These are phyloP conservation scores for Ganoderma multipileum DNA, from an alignment of 1,284 basidiomycete genomes.

Conservation along the genomic window DNA sequence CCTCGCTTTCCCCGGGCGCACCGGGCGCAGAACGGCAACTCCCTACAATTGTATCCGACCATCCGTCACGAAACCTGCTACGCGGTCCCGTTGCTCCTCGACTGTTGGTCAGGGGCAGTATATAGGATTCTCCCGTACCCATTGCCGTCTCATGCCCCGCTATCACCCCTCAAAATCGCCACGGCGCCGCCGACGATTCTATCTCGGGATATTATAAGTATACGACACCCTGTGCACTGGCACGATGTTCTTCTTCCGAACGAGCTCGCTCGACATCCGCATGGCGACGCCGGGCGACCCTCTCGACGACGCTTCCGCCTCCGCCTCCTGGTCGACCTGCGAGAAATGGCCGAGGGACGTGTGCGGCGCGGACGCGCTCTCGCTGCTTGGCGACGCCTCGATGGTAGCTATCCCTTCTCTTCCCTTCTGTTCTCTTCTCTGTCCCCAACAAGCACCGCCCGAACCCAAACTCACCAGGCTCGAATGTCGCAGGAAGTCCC, in stretches of 20 bases:
- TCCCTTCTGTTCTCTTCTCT: not conserved
- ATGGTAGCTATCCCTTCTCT: not conserved
- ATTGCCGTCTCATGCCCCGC: not conserved
- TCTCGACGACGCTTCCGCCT: not conserved
- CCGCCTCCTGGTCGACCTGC: not conserved
- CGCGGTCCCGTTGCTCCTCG: not conserved
- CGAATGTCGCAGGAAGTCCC: not conserved
- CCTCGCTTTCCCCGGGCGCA: not conserved
- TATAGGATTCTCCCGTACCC: not conserved
- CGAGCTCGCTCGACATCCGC: not conserved
- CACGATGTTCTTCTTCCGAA: not conserved
- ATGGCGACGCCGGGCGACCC: not conserved
- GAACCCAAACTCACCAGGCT: not conserved
- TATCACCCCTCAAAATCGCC: not conserved
- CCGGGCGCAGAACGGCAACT: not conserved
- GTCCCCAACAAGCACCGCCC: not conserved
- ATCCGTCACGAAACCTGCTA: not conserved
- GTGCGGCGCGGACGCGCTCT: not conserved
- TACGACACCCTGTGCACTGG: not conserved
- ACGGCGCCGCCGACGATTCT: not conserved
- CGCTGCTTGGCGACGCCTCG: conserved; percentile 3
- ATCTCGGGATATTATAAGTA: not conserved
- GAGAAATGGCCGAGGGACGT: conserved; percentile 8
- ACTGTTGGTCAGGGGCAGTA: not conserved
- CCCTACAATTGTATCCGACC: not conserved